Conservation (phyloP, 352 stramenopile genomes). For the Saprolegnia parasitica region DNA sequence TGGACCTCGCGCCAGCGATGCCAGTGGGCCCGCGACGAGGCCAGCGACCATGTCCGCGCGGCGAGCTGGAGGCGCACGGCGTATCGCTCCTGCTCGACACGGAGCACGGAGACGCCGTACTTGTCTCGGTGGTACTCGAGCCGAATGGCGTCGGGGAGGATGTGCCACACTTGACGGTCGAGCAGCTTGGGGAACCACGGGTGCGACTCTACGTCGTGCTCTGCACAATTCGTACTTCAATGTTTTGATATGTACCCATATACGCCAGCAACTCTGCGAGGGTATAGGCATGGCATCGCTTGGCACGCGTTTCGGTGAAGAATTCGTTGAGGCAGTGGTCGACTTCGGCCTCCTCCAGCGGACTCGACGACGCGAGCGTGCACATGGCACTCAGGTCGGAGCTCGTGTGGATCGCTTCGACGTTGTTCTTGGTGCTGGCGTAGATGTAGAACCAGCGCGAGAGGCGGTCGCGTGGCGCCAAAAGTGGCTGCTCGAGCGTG, state of each 20-base stretch:
- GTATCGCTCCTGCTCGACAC: conserved; percentile 19
- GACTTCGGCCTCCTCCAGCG: background rate
- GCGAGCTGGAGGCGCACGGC: conserved; percentile 2
- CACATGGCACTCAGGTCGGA: background rate
- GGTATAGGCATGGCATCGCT: background rate
- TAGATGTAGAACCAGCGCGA: conserved; percentile 5
- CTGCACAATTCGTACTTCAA: background rate
- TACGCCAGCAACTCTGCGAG: background rate
- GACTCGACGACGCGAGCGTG: background rate
- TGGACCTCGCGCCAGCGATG: background rate
- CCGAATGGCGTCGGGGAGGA: background rate
- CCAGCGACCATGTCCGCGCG: conserved; percentile 1
- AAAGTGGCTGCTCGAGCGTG: conserved; percentile 1
- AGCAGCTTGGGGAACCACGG: conserved; percentile 7
- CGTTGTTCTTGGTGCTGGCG: background rate
- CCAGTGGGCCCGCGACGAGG: background rate
- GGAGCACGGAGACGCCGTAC: background rate
- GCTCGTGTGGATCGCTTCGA: background rate
- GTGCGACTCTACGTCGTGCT: background rate
- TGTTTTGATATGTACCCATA: background rate
- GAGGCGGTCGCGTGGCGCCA: background rate
- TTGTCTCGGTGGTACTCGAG: conserved; percentile 7
- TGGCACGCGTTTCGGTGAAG: background rate
- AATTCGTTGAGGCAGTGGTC: conserved; percentile 4
- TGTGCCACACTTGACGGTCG: background rate